Conservation (phyloP, 306 rosid genomes). For the Vigna angularis region DNA sequence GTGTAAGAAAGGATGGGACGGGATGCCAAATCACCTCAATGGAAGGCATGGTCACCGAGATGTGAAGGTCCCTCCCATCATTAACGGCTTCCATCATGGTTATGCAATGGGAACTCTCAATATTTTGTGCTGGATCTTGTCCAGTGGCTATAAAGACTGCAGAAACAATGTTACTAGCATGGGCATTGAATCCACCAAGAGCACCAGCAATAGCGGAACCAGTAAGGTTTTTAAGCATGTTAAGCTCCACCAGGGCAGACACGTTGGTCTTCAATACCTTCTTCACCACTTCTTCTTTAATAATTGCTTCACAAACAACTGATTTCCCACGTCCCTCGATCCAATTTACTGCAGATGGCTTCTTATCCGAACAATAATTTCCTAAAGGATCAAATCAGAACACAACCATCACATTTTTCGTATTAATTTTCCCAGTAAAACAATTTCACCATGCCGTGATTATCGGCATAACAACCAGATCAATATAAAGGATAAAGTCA, state of each 20-base stretch:
- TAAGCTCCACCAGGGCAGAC: constrained; percentile 72
- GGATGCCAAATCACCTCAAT: constrained; percentile 63
- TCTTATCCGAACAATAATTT: constrained; percentile 83
- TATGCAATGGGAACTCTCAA: constrained; percentile 86
- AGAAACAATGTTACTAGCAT: constrained; percentile 83
- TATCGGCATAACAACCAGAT: too few species aligned
- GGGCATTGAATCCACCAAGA: constrained; percentile 82
- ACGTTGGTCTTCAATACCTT: constrained; percentile 76
- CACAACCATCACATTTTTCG: constrained; percentile 19
- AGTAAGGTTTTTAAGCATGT: constrained; percentile 79
- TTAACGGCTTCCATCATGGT: constrained; percentile 80
- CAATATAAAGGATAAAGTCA: constrained; percentile 31
- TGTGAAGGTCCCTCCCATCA: constrained; percentile 74
- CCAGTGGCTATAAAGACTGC: constrained; percentile 85
- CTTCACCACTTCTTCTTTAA: constrained; percentile 70
- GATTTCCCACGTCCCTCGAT: constrained; percentile 88
- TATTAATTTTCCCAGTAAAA: constrained; percentile 21
- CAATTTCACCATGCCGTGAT: neutral
- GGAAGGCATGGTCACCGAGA: constrained; percentile 83
- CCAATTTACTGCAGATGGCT: constrained; percentile 84
- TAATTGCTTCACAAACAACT: constrained; percentile 76
- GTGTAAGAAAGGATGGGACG: neutral
- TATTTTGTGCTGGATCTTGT: constrained; percentile 86
- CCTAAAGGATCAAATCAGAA: constrained; percentile 48
- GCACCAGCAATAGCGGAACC: constrained; percentile 83